Evolutionary conservation across 1,139 yeast genomes (phyloP), one percentile per base, ranked within the genome.

Genomic region (Debaryomyces psychrophilus): DNA sequence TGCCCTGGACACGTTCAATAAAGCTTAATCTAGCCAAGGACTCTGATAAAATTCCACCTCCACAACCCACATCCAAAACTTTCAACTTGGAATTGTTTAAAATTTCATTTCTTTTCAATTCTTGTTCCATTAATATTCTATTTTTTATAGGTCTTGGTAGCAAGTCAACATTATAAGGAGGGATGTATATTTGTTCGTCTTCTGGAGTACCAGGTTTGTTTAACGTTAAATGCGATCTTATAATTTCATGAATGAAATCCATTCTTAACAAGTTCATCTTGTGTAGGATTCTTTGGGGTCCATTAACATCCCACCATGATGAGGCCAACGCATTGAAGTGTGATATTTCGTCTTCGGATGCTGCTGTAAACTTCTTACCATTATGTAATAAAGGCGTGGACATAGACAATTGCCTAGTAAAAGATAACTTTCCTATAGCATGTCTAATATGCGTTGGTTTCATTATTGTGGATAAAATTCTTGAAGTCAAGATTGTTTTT

Each of bases 221-320:
- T 50, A 82, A 66, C 36, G 62, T 65, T 44, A 84, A 62, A 49
- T 76, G 71, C 12, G 67, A 59, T 43, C 76, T 69, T 27, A 92
- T 69, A 0, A 83, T 85, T 6, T 77, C 76, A 49, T 80, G 81
- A 43, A 93, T 83, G 62, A 90, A 93, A 62, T 92, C 97, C 85
- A 93, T 79, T 52, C 99, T 74, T 43, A 89, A 74, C 45, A 89
- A 71, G 62, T 93, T 95, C 99, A 93, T 93, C 67, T 90, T 87
- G 68, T 93, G 99, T 40, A 95, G 76, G 47, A 93, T 88, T 33
- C 98, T 72, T 61, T 93, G 98, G 2, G 97, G 88, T 0, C 99
- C 99, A 53, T 85, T 71, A 14, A 88, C 85, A 60, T 95, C 96
- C 99, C 99, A 93, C 99, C 99, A 93, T 20, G 89, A 69, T 11